Base-by-base conservation (phyloP, 2,329 filamentous ascomycete genomes). In the Fusarium azukiicola region DNA sequence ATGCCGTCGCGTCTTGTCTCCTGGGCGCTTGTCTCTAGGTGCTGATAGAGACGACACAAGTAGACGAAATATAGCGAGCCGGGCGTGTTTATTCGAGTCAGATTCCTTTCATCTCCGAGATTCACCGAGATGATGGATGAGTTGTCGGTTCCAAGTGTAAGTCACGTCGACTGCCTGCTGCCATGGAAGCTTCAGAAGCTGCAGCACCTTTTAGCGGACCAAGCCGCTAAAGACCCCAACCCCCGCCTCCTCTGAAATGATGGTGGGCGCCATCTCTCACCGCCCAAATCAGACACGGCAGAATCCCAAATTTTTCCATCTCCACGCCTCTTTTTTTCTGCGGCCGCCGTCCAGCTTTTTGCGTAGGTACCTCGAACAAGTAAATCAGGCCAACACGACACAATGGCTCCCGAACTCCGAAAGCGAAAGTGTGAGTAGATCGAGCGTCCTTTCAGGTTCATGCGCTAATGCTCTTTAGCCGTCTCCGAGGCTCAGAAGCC, bases 351-450 rank as follows among this genome's bases (percentile, higher is more conserved):
- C 54, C 52, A 80, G 79, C 73, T 74, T 81, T 81, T 75, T 78
- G 74, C 67, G 72, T 42, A 61, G 56, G 56, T 70, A 73, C 74
- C 73, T 52, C 68, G 40, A 67, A 71, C 73, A 75, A 67, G 50
- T 66, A 78, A 67, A 72, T 52, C 23, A 70, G 64, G 38, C 74
- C 69, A 80, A 82, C 79, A 52, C 79, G 74, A 82, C 77, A 84
- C 80, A 84, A 91, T 91, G 90, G 88, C 89, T 47, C 88, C 88
- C 77, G 88, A 89, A 85, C 83, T 90, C 66, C 88, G 88, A 72
- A 89, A 86, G 79, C 79, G 84, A 84, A 86, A 86, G 78, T 73
- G 86, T 87, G 76, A 73, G 84, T 71, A 12, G 21, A 3, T 58
- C 46, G 12, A 14, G 14, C 21, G 17, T 7, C 12, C 0, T 14